Base-by-base conservation (phyloP, 2,329 filamentous ascomycete species). In the Cryphonectria nitschkei region DNA sequence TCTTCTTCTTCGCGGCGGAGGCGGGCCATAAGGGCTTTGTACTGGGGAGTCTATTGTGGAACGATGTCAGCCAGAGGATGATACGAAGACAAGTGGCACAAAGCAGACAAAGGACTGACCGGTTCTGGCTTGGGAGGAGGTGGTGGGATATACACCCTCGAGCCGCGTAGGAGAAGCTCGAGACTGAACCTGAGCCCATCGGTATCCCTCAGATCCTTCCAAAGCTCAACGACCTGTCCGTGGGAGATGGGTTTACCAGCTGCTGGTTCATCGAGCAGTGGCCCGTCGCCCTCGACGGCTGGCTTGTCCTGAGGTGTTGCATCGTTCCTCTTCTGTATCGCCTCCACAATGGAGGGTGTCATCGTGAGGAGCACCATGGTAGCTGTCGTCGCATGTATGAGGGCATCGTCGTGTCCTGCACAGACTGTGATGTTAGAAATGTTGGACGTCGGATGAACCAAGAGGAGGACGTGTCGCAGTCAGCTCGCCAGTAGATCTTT, bases 1-100 rank as follows among this genome's bases (percentile, higher is more conserved):
- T 90, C 88, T 83, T 98, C 95, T 82, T 95, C 92, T 76, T 96
- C 90, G 72, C 87, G 89, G 73, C 94, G 93, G 29, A 99, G 89
- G 22, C 91, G 90, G 34, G 90, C 90, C 94, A 98, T 98, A 1
- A 97, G 85, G 8, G 91, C 92, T 79, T 93, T 93, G 83, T 95
- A 98, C 81, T 97, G 92, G 9, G 90, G 84, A 0, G 91, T 92
- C 89, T 97, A 72, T 22, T n/a, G 13, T 1, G 8, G 61, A 46
- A 64, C 3, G 4, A 26, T 5, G 39, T 64, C 26, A 64, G 61
- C 61, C 2, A 2, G 11, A n/a, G 11, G 11, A 9, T 3, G 2
- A 29, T 29, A 26, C 2, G 5, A 41, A 64, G 37, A 11, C 26
- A 16, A 6, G 13, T n/a, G 4, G 26, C 2, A 11, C n/a, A 14